phyloP scores from a whole-genome alignment of 1,139 yeast species.

The Oligophagozyma castellii region DNA sequence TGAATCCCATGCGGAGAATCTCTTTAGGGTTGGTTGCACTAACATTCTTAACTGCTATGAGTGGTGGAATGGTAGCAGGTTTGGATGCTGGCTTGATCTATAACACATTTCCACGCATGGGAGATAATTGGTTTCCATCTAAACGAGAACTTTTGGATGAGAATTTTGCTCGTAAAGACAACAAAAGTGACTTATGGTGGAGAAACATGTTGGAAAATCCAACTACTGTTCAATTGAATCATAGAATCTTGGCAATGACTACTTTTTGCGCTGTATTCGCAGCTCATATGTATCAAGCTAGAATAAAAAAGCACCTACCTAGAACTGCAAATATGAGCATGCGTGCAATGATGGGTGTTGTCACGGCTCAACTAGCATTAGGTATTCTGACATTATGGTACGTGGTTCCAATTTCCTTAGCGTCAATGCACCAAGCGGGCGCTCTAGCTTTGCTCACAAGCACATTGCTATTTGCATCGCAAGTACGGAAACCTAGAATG shows the following conservation, averaged over 20 bases:
- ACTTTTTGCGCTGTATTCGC: conserved; percentile 64
- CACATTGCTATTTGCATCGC: conserved; percentile 54
- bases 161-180: conserved; percentile 52
- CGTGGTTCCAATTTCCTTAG: conserved; percentile 84
- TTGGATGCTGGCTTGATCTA: conserved; percentile 94
- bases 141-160: conserved; percentile 62
- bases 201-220: conserved; percentile 92
- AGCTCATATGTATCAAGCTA: conserved; percentile 47
- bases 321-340: conserved; percentile 40
- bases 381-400: conserved; percentile 80
- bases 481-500: conserved; percentile 56
- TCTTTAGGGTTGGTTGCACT: conserved; percentile 47
- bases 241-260: conserved; percentile 71
- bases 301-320: conserved; percentile 52
- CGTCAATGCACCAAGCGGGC: conserved; percentile 96
- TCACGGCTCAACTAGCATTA: conserved; percentile 63
- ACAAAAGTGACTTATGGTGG: conserved; percentile 71
- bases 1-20: conserved; percentile 41
- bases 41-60: conserved; percentile 81
- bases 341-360: conserved; percentile 68
- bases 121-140: conserved; percentile 60
- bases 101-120: conserved; percentile 96
- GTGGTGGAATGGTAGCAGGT: conserved; percentile 98
- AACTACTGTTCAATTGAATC: conserved; percentile 86
- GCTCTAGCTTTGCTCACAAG: conserved; percentile 81